Base-by-base conservation (phyloP, 2,329 filamentous ascomycete genomes). In the Verticillium albo-atrum region DNA sequence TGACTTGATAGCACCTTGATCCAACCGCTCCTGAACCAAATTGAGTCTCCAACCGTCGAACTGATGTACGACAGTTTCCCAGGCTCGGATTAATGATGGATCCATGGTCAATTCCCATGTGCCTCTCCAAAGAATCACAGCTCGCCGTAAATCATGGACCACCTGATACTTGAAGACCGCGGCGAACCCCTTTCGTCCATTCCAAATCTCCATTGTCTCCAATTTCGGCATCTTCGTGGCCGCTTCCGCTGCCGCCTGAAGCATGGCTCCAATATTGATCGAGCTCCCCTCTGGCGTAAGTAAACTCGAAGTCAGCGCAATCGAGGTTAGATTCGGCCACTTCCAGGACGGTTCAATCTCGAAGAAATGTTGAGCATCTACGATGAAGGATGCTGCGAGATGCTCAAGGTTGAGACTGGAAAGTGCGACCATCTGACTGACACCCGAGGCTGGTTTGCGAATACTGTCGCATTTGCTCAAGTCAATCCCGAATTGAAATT, bases 141-240 rank as follows among this genome's bases (percentile, higher is more conserved):
- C 68, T 59, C 61, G 47, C 37, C 42, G 54, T 50, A 12, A 37
- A 23, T 57, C 27, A 17, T 52, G 47, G 26, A 58, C 50, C 55
- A 58, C 35, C 62, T 69, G 65, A 53, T 71, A 73, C 57, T 62
- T 61, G 60, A 74, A 73, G 58, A 73, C 66, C 58, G 61, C 62
- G 50, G 71, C 70, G 53, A 70, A 57, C 4, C 70, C 68, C 63
- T 69, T 66, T 66, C 60, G 53, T 63, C 68, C 72, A 65, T 72
- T 72, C 70, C 70, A 73, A 55, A 73, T 71, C 62, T 73, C 70
- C 69, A 73, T 70, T 57, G 64, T 73, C 63, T 69, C 58, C 42
- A 73, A 62, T n/a, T 54, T 58, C 59, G 69, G 70, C 69, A 73
- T 74, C 61, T 64, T 67, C 26, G 67, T 65, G 28, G 69, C 70